A percentile compares a stretch with the other conserved stretches of the same genome.
phyloP scores from a whole-genome alignment of 331 rosid genomes.

The Malus hybrid region DNA sequence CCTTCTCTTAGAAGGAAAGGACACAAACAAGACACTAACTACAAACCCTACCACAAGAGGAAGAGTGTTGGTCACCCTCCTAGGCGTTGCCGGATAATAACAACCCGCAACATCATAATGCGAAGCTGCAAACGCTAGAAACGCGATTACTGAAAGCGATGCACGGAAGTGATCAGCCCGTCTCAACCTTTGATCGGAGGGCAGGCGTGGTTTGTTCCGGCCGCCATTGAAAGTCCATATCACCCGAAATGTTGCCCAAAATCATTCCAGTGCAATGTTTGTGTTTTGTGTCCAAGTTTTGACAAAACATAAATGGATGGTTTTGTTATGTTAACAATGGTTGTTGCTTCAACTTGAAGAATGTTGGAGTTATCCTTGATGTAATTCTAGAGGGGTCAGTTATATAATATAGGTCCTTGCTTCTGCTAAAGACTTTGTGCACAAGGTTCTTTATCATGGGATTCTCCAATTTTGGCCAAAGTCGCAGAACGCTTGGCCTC shows the following conservation, averaged over 20 bases:
- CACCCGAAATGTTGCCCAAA: constrained; percentile 43
- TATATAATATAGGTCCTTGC: too few relatives aligned
- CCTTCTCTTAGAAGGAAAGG: constrained; percentile 47
- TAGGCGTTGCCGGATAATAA: constrained; percentile 36
- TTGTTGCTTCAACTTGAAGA: too few relatives aligned
- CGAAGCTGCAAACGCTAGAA: constrained; percentile 49
- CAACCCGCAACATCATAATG: constrained; percentile 46
- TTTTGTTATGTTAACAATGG: too few relatives aligned
- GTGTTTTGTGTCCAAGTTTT: too few relatives aligned
- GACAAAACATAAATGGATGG: too few relatives aligned
- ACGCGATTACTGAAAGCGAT: constrained; percentile 32
- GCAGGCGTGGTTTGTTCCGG: constrained; percentile 33
- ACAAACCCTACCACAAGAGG: constrained; percentile 49
- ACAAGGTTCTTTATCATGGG: too few relatives aligned
- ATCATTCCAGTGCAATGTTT: too few relatives aligned
- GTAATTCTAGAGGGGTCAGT: too few relatives aligned
- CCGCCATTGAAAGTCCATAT: constrained; percentile 53
- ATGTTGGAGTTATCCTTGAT: too few relatives aligned
- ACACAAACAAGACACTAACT: constrained; percentile 34
- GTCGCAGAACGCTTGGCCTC: too few relatives aligned
- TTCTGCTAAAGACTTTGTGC: too few relatives aligned
- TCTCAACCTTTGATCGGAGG: constrained; percentile 37
- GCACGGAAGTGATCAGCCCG: constrained; percentile 45
- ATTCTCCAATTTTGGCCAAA: too few relatives aligned
- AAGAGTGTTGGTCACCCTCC: constrained; percentile 33